These are phyloP conservation scores for Pseudogymnoascus pannorum DNA, from an alignment of 2,329 filamentous ascomycete species.

Conservation along the genomic window DNA sequence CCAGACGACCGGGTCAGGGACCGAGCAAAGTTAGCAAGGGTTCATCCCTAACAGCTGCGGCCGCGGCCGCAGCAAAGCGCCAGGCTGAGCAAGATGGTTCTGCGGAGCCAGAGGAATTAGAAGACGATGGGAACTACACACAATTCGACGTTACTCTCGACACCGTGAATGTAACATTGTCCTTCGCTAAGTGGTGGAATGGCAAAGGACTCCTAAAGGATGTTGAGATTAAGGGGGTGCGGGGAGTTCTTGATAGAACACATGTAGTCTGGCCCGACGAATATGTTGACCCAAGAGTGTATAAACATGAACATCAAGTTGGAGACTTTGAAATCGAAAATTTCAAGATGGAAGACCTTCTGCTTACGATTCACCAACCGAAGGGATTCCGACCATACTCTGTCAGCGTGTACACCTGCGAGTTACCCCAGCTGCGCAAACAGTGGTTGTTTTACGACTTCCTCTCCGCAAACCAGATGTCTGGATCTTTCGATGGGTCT, in stretches of 20 bases:
- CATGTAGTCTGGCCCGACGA: constrained; percentile 66
- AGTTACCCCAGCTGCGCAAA: constrained; percentile 84
- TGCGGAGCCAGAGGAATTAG: constrained; percentile 35
- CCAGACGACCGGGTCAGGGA: constrained; percentile 75
- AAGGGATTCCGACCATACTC: constrained; percentile 88
- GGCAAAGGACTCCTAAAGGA: constrained; percentile 86
- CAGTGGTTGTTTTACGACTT: constrained; percentile 99
- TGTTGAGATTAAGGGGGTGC: constrained; percentile 88
- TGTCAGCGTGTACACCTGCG: constrained; percentile 91
- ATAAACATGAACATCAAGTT: constrained; percentile 77
- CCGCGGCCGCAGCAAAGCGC: constrained; percentile 70
- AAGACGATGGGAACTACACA: constrained; percentile 93
- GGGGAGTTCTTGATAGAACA: constrained; percentile 86
- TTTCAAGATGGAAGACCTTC: constrained; percentile 90
- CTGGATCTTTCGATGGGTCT: constrained; percentile 88
- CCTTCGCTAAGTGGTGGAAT: constrained; percentile 99
- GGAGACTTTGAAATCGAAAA: constrained; percentile 96
- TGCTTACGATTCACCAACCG: constrained; percentile 88
- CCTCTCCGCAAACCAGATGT: constrained; percentile 90
- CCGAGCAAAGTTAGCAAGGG: constrained; percentile 85
- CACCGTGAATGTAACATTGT: constrained; percentile 91
- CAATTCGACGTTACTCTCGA: constrained; percentile 95
- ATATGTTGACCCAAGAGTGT: constrained; percentile 72
- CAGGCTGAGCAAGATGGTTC: constrained; percentile 33
- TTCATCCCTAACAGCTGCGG: constrained; percentile 75